These are phyloP conservation scores for Chrysochromulina parva DNA, from an alignment of 78 protist genomes.

Conservation along the genomic window DNA sequence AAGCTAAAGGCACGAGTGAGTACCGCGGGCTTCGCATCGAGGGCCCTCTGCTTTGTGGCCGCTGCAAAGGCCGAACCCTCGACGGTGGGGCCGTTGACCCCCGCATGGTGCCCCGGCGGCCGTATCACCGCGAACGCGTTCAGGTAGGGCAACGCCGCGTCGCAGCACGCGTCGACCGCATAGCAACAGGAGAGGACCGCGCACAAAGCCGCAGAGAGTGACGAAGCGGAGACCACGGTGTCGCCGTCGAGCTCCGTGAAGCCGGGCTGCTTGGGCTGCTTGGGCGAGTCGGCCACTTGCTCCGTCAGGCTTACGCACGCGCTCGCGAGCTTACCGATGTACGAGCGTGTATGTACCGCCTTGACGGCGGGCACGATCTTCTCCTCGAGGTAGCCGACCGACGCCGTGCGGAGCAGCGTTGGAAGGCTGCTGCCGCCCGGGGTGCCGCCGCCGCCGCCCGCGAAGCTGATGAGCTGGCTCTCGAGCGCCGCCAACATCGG, in stretches of 20 bases:
- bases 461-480: no score
- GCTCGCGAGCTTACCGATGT: not conserved
- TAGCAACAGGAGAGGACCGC: not conserved
- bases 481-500: no score
- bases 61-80: no score
- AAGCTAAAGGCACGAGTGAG: no score
- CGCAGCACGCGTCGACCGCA: not conserved
- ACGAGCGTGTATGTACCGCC: not conserved
- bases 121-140: conserved; percentile 67
- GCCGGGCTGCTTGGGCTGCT: not conserved
- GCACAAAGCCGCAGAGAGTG: not conserved
- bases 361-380: not conserved
- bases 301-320: no score
- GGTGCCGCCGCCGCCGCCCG: no score
- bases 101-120: conserved; percentile 73
- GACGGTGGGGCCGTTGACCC: conserved; percentile 55
- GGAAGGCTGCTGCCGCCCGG: no score
- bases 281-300: no score
- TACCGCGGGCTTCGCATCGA: no score
- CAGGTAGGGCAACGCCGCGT: conserved; percentile 30
- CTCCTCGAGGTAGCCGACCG: not conserved
- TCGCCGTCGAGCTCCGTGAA: not conserved
- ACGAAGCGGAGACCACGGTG: not conserved
- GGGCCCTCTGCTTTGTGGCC: no score
- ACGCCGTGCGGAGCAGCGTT: no score